Conservation (phyloP, 2,329 filamentous ascomycete genomes). For the Trichoderma polysporum region DNA sequence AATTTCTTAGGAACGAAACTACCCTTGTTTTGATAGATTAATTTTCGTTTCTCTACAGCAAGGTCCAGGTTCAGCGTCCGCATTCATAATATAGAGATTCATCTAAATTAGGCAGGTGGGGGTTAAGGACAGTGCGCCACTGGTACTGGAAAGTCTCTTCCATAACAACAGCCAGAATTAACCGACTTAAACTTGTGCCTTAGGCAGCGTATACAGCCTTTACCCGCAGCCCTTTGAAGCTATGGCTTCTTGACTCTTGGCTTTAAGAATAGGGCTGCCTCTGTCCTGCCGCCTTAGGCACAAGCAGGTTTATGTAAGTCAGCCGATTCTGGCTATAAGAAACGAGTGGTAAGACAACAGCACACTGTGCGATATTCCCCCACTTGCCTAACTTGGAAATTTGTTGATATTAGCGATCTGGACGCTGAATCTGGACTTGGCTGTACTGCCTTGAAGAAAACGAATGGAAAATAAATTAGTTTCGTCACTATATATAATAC, state of each 20-base stretch:
- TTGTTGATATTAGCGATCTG: neutral
- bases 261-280: neutral
- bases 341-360: neutral
- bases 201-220: neutral
- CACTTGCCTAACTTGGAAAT: neutral
- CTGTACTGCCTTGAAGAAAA: no score
- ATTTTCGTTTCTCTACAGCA: no score
- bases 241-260: neutral
- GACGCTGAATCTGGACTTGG: neutral
- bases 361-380: neutral
- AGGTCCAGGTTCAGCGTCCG: neutral
- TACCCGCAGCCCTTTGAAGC: neutral
- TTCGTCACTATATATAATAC: no score
- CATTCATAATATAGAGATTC: neutral
- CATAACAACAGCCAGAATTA: neutral
- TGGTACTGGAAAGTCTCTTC: neutral
- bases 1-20: no score
- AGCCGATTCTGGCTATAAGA: neutral
- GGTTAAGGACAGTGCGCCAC: neutral
- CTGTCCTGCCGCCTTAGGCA: neutral
- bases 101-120: neutral
- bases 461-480: no score
- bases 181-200: neutral
- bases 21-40: no score
- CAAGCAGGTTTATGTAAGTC: neutral